Conservation (phyloP, 306 rosid genomes). For the Senna tora region DNA sequence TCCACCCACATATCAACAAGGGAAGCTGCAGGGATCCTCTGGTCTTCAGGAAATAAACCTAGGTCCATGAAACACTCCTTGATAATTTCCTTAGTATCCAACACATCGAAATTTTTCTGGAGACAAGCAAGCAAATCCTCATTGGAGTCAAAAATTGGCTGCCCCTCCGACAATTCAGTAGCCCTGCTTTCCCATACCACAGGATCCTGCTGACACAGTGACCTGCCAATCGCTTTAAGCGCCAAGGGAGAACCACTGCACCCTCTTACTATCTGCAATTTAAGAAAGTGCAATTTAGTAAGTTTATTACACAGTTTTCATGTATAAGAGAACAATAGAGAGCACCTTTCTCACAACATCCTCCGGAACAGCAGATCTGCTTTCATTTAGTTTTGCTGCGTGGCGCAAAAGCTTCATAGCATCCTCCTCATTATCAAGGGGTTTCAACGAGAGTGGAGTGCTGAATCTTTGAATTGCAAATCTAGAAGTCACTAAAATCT, state of each 20-base stretch:
- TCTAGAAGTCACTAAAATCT: constrained; percentile 70
- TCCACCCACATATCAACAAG: constrained; percentile 71
- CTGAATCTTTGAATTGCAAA: constrained; percentile 45
- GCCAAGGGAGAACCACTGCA: constrained; percentile 65
- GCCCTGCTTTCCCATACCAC: constrained; percentile 45
- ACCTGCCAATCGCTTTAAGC: constrained; percentile 48
- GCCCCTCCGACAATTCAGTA: constrained; percentile 36
- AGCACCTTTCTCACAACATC: constrained; percentile 52
- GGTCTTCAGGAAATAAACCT: constrained; percentile 69
- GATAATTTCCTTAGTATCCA: constrained; percentile 26
- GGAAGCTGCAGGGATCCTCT: constrained; percentile 60
- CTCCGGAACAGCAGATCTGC: constrained; percentile 36
- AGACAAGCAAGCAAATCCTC: constrained; percentile 42
- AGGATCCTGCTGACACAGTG: constrained; percentile 37
- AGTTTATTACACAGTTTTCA: neutral
- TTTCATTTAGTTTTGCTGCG: constrained; percentile 45
- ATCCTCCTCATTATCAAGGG: constrained; percentile 46
- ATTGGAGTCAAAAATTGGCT: constrained; percentile 39
- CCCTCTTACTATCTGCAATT: constrained; percentile 57
- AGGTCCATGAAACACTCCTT: constrained; percentile 70
- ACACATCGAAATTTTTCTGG: constrained; percentile 50
- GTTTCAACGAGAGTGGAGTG: constrained; percentile 28
- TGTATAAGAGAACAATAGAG: neutral
- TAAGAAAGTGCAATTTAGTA: constrained; percentile 1
- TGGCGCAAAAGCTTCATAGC: constrained; percentile 50